Evolutionary conservation across 2,329 filamentous ascomycete species (phyloP).

Genomic region (Aspergillus sp.): DNA sequence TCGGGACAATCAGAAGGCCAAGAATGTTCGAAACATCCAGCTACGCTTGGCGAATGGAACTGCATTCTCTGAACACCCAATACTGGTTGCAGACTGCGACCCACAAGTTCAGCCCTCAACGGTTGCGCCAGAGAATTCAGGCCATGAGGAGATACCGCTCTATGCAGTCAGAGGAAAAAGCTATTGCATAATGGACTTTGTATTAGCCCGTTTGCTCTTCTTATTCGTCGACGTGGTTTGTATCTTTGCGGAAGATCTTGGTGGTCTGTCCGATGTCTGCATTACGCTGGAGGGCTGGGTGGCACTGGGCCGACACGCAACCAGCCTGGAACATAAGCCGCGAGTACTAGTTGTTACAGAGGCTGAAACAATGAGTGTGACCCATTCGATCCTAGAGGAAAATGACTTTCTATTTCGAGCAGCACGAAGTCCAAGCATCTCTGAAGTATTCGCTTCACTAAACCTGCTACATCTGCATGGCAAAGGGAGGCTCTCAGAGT

Average conservation of each 20-base stretch:
- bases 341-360: not conserved
- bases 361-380: not conserved
- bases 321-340: not conserved
- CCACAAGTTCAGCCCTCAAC: not conserved
- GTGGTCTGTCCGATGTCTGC: slow-evolving; percentile 4
- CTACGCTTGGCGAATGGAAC: not conserved
- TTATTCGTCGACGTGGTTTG: slow-evolving; percentile 1
- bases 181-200: not conserved
- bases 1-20: no score
- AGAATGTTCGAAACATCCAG: no score
- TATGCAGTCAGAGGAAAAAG: not conserved
- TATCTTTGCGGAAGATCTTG: slow-evolving; percentile 12
- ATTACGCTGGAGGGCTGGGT: slow-evolving; percentile 4
- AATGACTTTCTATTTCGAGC: not conserved
- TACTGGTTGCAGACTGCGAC: not conserved
- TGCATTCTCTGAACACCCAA: not conserved
- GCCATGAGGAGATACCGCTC: not conserved
- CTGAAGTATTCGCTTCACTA: no score
- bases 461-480: not conserved
- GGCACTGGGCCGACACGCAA: not conserved
- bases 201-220: slow-evolving; percentile 7
- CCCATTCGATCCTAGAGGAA: not conserved
- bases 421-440: no score
- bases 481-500: slow-evolving; percentile 5
- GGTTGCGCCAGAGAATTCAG: not conserved